A percentile compares a stretch with the other conserved stretches of the same genome.
These are phyloP conservation scores for Penicillium coffeae DNA, from an alignment of 495 filamentous ascomycete species.

Conservation along the genomic window DNA sequence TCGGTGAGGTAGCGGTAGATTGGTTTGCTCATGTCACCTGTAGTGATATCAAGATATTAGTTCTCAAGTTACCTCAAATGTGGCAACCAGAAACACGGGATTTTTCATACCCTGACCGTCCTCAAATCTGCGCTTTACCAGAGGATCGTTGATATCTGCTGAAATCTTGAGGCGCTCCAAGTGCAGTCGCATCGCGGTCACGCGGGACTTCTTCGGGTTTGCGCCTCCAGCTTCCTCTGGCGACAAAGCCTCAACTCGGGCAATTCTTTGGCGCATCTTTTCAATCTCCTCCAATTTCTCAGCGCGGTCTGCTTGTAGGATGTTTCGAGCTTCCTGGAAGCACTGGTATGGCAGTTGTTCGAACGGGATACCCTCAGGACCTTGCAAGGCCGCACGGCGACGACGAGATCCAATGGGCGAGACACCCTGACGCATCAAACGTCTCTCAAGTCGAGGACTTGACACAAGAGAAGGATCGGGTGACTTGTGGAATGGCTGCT, in stretches of 20 bases:
- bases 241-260: slow-evolving; percentile 54
- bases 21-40: slow-evolving; percentile 93
- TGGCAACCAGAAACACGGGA: neutral
- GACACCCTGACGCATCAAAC: slow-evolving; percentile 54
- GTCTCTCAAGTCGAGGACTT: slow-evolving; percentile 55
- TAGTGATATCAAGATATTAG: neutral
- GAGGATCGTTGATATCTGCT: slow-evolving; percentile 92
- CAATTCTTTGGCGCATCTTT: slow-evolving; percentile 56
- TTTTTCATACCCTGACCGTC: slow-evolving; percentile 72
- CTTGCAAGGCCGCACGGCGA: slow-evolving; percentile 71
- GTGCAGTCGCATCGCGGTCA: slow-evolving; percentile 67
- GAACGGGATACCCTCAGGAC: slow-evolving; percentile 71
- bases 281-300: slow-evolving; percentile 71
- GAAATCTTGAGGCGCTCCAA: slow-evolving; percentile 81
- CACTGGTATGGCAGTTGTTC: slow-evolving; percentile 91
- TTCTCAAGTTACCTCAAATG: neutral
- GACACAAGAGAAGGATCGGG: slow-evolving; percentile 49
- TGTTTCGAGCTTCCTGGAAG: slow-evolving; percentile 90
- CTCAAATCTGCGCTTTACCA: slow-evolving; percentile 92
- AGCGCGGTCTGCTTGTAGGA: slow-evolving; percentile 73
- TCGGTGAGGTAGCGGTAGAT: slow-evolving; percentile 91
- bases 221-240: slow-evolving; percentile 58
- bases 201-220: slow-evolving; percentile 55
- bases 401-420: slow-evolving; percentile 74
- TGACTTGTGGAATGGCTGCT: slow-evolving; percentile 35